Conservation (phyloP, 495 filamentous ascomycete species). For the Chaetomium fimeti region DNA sequence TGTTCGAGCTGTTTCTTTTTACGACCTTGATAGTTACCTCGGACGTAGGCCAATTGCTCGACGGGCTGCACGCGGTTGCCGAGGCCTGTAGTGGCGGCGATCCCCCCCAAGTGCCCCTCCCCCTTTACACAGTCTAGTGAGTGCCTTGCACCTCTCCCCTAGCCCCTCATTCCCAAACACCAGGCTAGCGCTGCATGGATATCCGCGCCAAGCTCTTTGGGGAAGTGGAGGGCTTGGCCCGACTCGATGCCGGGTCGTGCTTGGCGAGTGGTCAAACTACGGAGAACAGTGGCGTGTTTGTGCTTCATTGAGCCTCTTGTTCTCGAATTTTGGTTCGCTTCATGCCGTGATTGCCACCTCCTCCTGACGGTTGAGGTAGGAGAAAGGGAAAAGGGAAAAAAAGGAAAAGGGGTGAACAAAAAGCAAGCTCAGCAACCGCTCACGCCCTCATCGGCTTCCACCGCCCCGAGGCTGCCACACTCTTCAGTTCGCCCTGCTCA, state of each 20-base stretch:
- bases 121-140: no score
- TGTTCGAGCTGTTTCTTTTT: background rate
- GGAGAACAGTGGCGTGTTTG: background rate
- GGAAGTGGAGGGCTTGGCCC: conserved; percentile 1
- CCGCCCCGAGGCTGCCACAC: conserved; percentile 14
- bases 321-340: background rate
- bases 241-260: background rate
- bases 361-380: background rate
- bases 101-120: no score
- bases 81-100: conserved; percentile 8
- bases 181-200: conserved; percentile 8
- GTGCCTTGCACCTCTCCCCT: background rate
- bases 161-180: conserved; percentile 5
- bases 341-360: background rate
- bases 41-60: background rate
- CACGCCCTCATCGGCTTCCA: background rate
- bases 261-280: background rate
- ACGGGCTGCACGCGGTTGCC: background rate
- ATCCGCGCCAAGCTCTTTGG: conserved; percentile 8
- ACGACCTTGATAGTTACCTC: conserved; percentile 3
- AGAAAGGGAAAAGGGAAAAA: background rate
- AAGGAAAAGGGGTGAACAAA: background rate
- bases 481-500: background rate
- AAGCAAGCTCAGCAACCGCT: background rate
- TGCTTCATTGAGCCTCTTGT: background rate